Evolutionary conservation across 176 grass and related monocot genomes (phyloP).

Genomic region (Musa troglodytarum): DNA sequence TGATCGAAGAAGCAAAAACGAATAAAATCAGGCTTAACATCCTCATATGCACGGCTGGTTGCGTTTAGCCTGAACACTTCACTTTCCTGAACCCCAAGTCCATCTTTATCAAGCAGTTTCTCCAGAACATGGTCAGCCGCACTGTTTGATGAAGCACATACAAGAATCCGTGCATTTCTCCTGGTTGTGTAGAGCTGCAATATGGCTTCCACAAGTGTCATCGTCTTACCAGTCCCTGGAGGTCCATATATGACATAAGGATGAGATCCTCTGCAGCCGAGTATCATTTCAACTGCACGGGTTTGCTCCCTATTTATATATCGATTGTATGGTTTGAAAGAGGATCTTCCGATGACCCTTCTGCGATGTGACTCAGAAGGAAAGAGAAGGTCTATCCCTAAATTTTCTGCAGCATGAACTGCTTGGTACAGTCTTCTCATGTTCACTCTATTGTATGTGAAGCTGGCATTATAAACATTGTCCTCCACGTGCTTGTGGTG

Average conservation of each 20-base stretch:
- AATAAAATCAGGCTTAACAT: constrained; percentile 59
- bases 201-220: constrained; percentile 72
- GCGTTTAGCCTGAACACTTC: constrained; percentile 87
- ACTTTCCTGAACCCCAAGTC: constrained; percentile 35
- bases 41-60: constrained; percentile 60
- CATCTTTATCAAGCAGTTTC: constrained; percentile 43
- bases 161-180: constrained; percentile 49
- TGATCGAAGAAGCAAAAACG: constrained; percentile 86
- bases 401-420: constrained; percentile 39
- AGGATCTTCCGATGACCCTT: constrained; percentile 26
- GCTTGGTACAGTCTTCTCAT: constrained; percentile 80
- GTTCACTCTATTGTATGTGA: constrained; percentile 84
- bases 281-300: constrained; percentile 64
- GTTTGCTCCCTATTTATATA: constrained; percentile 67
- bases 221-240: constrained; percentile 87
- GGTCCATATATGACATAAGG: constrained; percentile 81
- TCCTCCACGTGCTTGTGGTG: constrained; percentile 33
- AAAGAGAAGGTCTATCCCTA: constrained; percentile 47
- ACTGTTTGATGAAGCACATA: constrained; percentile 88
- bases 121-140: constrained; percentile 83
- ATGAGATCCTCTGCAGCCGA: constrained; percentile 58
- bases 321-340: constrained; percentile 50
- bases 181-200: constrained; percentile 61
- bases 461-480: constrained; percentile 53
- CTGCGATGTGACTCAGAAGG: constrained; percentile 32